These are phyloP conservation scores for Encephalitozoon cuniculi DNA, from an alignment of 371 early-diverging fungal species.

Conservation along the genomic window DNA sequence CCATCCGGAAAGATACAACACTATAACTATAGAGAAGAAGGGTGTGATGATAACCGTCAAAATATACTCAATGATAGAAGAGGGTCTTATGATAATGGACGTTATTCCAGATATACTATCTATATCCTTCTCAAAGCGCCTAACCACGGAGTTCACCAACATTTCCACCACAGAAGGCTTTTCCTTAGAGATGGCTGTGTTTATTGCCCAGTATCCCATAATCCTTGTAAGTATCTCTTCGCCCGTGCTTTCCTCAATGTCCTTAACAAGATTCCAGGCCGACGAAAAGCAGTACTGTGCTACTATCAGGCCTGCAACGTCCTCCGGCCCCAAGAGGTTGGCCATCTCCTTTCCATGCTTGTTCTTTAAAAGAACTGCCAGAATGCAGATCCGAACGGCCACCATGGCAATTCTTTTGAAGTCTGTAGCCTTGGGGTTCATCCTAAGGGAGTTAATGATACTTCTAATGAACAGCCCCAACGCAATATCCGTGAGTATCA, in stretches of 20 bases:
- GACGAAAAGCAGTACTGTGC: neutral
- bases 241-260: neutral
- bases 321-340: neutral
- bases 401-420: neutral
- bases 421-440: neutral
- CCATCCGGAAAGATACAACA: neutral
- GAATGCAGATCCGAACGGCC: neutral
- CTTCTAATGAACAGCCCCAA: neutral
- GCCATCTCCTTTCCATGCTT: neutral
- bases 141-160: no score
- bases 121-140: neutral
- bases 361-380: neutral
- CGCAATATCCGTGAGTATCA: neutral
- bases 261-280: neutral
- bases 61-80: no score
- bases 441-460: neutral
- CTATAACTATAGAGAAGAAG: neutral
- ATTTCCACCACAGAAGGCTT: no score
- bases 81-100: no score
- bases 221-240: neutral
- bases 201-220: neutral
- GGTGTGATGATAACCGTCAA: neutral
- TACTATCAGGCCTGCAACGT: neutral
- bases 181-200: neutral
- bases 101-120: no score